Base-by-base conservation (phyloP, 768 basidiomycete genomes). In the Naganishia onofrii region DNA sequence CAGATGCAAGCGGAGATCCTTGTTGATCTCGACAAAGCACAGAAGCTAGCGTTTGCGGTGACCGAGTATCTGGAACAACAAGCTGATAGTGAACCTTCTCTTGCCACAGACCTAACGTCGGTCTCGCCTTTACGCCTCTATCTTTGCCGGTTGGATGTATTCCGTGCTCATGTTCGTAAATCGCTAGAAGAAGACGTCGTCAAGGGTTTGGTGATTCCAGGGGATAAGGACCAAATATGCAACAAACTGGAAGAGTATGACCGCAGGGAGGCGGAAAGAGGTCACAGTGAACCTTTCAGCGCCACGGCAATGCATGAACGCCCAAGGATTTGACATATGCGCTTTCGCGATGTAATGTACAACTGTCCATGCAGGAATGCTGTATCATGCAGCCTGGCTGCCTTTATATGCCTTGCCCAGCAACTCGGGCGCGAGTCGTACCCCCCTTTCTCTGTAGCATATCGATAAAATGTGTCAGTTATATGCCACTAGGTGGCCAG, bases 381-480 rank as follows among this genome's bases (percentile, higher is more conserved):
- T 63, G 26, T 29, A 19, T 63, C 38, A 44, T 17, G 23, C 36
- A 42, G 23, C 42, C 60, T 44, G 38, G 68, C 68, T 69, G 26
- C 69, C 63, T 65, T 60, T 29, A 23, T 70, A 70, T 17, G 69
- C 53, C 38, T 70, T 73, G 26, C 78, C 79, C 28, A 79, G 69
- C 19, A 80, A 66, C 56, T 80, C 79, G 10, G 78, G 78, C 1
- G 77, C 77, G 8, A 71, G 67, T 63, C 77, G 32, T 6, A 79
- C 78, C 17, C 79, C 79, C 70, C 78, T 48, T 67, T 80, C 79
- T 55, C 79, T 80, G 66, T 26, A 57, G 28, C 1, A 54, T 23
- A 42, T 51, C 28, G 52, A 21, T 42, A 15, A 26, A 63, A 23
- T 54, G 65, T 31, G 53, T 58, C 46, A 66, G n/a, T 29, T 6